A percentile compares a stretch with the other conserved stretches of the same genome.
Evolutionary conservation across 2,329 filamentous ascomycete species (phyloP).

Genomic region (Lasiodiplodia hormozganensis): DNA sequence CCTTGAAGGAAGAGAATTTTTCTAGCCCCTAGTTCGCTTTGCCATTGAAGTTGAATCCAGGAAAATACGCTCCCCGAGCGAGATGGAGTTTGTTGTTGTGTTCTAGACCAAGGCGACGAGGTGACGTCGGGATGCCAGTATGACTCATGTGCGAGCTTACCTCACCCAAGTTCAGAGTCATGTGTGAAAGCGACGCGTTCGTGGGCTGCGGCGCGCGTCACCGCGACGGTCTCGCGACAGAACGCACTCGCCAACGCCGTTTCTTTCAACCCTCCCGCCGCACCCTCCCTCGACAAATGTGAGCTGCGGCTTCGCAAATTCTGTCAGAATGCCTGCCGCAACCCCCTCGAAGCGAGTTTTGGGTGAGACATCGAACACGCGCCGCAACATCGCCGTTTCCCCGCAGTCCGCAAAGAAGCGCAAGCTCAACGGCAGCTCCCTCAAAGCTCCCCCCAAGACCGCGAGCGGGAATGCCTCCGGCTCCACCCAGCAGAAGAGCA

Average conservation of each 20-base stretch:
- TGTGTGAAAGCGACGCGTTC: slow-evolving; percentile 1
- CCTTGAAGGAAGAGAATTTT: background rate
- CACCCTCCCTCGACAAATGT: slow-evolving; percentile 2
- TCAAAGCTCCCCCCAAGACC: slow-evolving; percentile 70
- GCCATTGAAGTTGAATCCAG: background rate
- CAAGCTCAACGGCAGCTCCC: slow-evolving; percentile 72
- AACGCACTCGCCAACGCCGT: background rate
- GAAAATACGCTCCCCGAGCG: too few relatives aligned
- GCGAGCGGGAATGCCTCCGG: slow-evolving; percentile 59
- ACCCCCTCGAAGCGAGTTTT: slow-evolving; percentile 55
- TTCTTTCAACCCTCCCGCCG: slow-evolving; percentile 13
- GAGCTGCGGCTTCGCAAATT: background rate
- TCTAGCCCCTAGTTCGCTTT: background rate
- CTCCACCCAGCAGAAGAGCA: slow-evolving; percentile 82
- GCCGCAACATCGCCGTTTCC: slow-evolving; percentile 52
- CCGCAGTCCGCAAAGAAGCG: slow-evolving; percentile 75
- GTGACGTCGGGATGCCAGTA: background rate
- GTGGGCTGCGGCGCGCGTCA: slow-evolving; percentile 16
- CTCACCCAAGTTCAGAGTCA: background rate
- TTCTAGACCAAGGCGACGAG: background rate
- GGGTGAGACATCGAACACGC: slow-evolving; percentile 53
- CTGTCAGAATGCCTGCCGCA: slow-evolving; percentile 42
- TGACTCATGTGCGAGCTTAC: background rate
- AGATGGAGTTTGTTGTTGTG: background rate
- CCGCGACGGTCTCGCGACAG: slow-evolving; percentile 22